Base-by-base conservation (phyloP, 202 grass and related monocot species). In the Zizania palustris region DNA sequence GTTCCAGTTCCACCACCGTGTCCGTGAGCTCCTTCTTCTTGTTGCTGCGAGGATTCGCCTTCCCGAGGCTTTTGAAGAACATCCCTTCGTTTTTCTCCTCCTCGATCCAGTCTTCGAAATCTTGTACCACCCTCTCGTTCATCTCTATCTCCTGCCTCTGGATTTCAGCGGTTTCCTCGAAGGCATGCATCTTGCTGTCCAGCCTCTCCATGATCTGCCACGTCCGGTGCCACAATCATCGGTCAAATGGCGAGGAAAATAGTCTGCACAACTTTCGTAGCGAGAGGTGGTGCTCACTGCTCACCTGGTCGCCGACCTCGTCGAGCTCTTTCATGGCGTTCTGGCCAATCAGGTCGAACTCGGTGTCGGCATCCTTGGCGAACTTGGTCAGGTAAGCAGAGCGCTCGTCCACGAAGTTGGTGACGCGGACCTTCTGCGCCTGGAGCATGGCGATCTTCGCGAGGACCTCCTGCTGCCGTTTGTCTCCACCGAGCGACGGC, bases 61-160 rank as follows among this genome's bases (percentile, higher is more conserved):
- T 90, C 21, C 82, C 87, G 21, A 96, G 83, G 86, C 67, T 92
- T 84, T 98, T 88, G 85, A 95, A 98, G 77, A 98, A 98, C 75
- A 98, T 71, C 33, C 91, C 91, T 75, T 98, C 64, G 34, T 98
- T 98, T 56, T 88, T 93, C 75, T 84, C 85, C 57, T 50, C 76
- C 59, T 92, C 89, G 18, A 98, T 95, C 81, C 84, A 80, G 12
- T 88, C 88, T 78, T 92, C 91, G 11, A 98, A 92, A 70, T 98
- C 96, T 85, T 92, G 80, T 58, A 98, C 62, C 61, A 92, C 86
- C 73, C 76, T 92, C 7, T 95, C 87, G 10, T 90, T 98, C 86
- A 90, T 89, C 75, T 94, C 87, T 39, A 98, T 92, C 71, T 95
- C 95, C 79, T 90, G 80, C 66, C 85, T 84, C 60, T 82, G 86